These are phyloP conservation scores for Stephanocyclus meneghinianus DNA, from an alignment of 352 stramenopile genomes.

Conservation along the genomic window DNA sequence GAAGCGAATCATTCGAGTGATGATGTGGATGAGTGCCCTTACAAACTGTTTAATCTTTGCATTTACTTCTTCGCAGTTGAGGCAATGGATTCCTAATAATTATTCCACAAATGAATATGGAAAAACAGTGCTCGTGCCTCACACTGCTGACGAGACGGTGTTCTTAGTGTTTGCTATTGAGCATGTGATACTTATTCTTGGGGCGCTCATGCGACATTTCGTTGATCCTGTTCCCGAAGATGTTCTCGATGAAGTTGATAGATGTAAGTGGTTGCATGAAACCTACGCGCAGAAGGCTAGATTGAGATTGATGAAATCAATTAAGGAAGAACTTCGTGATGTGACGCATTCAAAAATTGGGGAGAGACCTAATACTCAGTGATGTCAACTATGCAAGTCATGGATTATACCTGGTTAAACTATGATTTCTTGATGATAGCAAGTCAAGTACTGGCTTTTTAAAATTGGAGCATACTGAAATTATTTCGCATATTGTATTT, in stretches of 20 bases:
- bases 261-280: constrained; percentile 44
- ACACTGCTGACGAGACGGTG: constrained; percentile 54
- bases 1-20: constrained; percentile 88
- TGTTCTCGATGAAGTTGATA: constrained; percentile 47
- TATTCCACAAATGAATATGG: constrained; percentile 57
- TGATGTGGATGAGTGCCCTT: constrained; percentile 87
- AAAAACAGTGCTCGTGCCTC: constrained; percentile 26
- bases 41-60: constrained; percentile 92
- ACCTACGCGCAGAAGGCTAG: constrained; percentile 13
- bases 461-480: no score
- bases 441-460: no score
- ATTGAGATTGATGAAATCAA: constrained; percentile 13
- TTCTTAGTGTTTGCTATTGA: constrained; percentile 71
- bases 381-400: no score
- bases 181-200: constrained; percentile 53
- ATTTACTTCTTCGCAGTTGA: constrained; percentile 87
- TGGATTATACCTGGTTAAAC: no score
- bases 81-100: constrained; percentile 70
- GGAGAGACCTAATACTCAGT: no score
- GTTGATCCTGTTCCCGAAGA: constrained; percentile 52
- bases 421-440: no score
- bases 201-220: constrained; percentile 43
- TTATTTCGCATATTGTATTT: no score
- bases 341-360: neutral
- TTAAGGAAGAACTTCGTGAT: neutral